These are phyloP conservation scores for Aspergillus udagawae DNA, from an alignment of 2,329 filamentous ascomycete species.

Conservation along the genomic window DNA sequence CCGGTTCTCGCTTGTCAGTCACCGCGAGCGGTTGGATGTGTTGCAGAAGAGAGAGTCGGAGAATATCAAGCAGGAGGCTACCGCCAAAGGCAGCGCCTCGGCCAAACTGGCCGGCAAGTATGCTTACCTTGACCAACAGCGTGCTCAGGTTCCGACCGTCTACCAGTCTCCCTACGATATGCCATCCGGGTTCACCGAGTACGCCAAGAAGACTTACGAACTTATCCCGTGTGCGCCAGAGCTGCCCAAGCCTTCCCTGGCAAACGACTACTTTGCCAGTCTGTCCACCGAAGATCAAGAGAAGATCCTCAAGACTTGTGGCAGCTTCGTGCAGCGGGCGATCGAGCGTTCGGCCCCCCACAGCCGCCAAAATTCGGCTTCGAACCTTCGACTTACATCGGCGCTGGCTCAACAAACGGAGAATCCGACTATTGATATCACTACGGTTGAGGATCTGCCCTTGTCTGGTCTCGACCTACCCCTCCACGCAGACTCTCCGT, in stretches of 20 bases:
- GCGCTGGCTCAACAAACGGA: constrained; percentile 38
- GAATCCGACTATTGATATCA: constrained; percentile 41
- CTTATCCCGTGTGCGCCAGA: constrained; percentile 31
- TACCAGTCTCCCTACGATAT: constrained; percentile 44
- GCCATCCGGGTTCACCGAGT: constrained; percentile 40
- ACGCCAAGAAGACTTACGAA: constrained; percentile 37
- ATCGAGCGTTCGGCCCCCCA: constrained; percentile 34
- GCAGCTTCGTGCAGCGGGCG: constrained; percentile 38
- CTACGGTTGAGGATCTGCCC: constrained; percentile 36
- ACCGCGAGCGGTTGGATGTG: constrained; percentile 36
- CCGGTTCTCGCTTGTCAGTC: constrained; percentile 40
- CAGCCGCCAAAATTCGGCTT: constrained; percentile 35
- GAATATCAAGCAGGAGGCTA: constrained; percentile 29
- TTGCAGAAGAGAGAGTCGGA: constrained; percentile 37
- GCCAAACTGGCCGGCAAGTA: constrained; percentile 36
- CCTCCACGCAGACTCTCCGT: constrained; percentile 40
- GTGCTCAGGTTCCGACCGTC: constrained; percentile 34
- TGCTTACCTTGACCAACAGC: constrained; percentile 38
- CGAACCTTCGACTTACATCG: constrained; percentile 36
- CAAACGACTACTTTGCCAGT: constrained; percentile 40
- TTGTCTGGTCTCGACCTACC: constrained; percentile 35
- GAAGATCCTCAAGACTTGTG: constrained; percentile 42
- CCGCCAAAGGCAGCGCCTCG: constrained; percentile 26
- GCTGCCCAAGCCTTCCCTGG: constrained; percentile 36
- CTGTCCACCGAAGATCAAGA: constrained; percentile 39